A percentile compares a stretch with the other conserved stretches of the same genome.
phyloP scores from a whole-genome alignment of 495 filamentous ascomycete genomes.

The Hyphodiscus hymeniophilus region DNA sequence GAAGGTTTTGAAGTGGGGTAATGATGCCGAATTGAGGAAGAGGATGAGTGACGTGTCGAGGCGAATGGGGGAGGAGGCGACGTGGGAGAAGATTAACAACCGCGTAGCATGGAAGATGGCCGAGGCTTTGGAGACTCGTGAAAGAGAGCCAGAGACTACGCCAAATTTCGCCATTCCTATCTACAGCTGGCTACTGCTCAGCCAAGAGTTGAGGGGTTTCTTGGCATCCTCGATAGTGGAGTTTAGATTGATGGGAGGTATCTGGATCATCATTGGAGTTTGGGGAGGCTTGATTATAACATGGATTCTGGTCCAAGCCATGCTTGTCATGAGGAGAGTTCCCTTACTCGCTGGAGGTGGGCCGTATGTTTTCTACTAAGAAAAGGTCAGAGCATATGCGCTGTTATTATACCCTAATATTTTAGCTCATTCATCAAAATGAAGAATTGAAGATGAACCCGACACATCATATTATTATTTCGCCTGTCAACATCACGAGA shows the following conservation, averaged over 20 bases:
- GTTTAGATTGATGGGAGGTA: constrained; percentile 25
- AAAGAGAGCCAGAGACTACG: neutral
- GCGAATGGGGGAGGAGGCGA: constrained; percentile 45
- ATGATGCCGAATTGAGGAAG: constrained; percentile 29
- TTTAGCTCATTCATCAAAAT: too few species aligned
- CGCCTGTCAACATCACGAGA: too few species aligned
- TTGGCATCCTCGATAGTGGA: constrained; percentile 10
- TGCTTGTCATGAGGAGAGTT: constrained; percentile 8
- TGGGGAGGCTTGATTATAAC: constrained; percentile 30
- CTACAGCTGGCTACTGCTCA: constrained; percentile 19
- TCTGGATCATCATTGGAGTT: constrained; percentile 30
- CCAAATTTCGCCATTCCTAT: constrained; percentile 14
- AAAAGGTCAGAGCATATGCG: too few species aligned
- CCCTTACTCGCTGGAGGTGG: constrained; percentile 8
- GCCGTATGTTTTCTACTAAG: too few species aligned
- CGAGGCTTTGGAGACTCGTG: constrained; percentile 33
- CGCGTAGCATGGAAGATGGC: constrained; percentile 50
- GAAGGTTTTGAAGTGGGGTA: constrained; percentile 32
- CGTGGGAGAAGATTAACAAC: constrained; percentile 58
- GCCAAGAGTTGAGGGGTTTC: constrained; percentile 10
- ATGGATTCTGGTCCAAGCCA: constrained; percentile 16
- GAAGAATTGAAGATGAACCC: too few species aligned
- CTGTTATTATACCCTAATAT: neutral
- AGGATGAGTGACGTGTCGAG: constrained; percentile 34
- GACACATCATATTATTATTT: too few species aligned